Base-by-base conservation (phyloP, 2,329 filamentous ascomycete genomes). In the Camptophora hylomeconis region DNA sequence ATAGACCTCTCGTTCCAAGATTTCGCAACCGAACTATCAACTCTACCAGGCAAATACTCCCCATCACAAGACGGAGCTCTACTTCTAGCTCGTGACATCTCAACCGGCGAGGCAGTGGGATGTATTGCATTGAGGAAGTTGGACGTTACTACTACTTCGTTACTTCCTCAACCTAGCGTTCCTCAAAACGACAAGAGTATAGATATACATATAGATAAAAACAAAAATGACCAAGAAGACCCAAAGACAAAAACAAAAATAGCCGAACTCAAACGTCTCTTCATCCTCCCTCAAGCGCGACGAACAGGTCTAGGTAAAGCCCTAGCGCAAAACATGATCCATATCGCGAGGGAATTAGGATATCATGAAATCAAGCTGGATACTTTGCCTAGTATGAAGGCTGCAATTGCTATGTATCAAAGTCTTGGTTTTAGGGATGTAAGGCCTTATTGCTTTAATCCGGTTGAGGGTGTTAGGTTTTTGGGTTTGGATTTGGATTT, bases 221-320 rank as follows among this genome's bases (percentile, higher is more conserved):
- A 28, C 26, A 22, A 13, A 4, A 8, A 30, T 3, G 26, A 11
- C 17, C 17, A 21, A 7, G 16, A 28, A n/a, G 14, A 19, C 16
- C 24, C 24, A 6, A 13, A 22, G n/a, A n/a, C n/a, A n/a, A n/a
- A n/a, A n/a, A n/a, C n/a, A n/a, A n/a, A n/a, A n/a, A n/a, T n/a
- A n/a, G n/a, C n/a, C n/a, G n/a, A n/a, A n/a, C n/a, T n/a, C n/a
- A 75, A 75, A 45, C 56, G 69, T 2, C 51, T 75, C 0, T 75
- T 69, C 39, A 57, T 69, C 6, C 35, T 50, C 2, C 63, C 63
- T 0, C 42, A 51, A 21, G 57, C 58, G 2, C 58, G 69, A 14
- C 63, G 68, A 2, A 39, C 54, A 8, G 65, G 67, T 0, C 44
- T 68, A 2, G 67, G 68, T 1, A 56, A 53, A 28, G 50, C 51